phyloP scores from a whole-genome alignment of 1,284 basidiomycete genomes.

The Phlebopus sp. region DNA sequence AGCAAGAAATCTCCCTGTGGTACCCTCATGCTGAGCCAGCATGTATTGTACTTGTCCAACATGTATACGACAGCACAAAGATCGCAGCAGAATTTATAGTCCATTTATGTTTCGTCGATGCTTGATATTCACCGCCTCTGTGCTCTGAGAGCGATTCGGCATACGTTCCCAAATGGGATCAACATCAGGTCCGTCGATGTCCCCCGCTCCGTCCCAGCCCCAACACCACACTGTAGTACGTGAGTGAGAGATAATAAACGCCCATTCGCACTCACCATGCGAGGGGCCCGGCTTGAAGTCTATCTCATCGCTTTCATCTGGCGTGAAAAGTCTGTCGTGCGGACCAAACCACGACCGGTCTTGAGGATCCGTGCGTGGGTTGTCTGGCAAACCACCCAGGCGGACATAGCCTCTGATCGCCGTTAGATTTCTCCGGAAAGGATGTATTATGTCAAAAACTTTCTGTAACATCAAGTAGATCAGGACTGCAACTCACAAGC shows the following conservation, averaged over 20 bases:
- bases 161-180: slow-evolving; percentile 93
- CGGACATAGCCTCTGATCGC: slow-evolving; percentile 91
- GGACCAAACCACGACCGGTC: slow-evolving; percentile 94
- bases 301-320: slow-evolving; percentile 78
- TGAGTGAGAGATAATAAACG: slow-evolving; percentile 1
- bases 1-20: too few species aligned
- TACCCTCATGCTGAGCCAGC: too few species aligned
- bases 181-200: slow-evolving; percentile 91
- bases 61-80: not conserved
- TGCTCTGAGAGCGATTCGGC: slow-evolving; percentile 62
- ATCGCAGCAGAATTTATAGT: slow-evolving; percentile 12
- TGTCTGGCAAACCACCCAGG: slow-evolving; percentile 88
- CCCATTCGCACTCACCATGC: slow-evolving; percentile 60
- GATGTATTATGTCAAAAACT: slow-evolving; percentile 93
- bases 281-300: slow-evolving; percentile 81
- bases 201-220: slow-evolving; percentile 98
- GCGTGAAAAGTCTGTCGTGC: slow-evolving; percentile 87
- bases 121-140: slow-evolving; percentile 66
- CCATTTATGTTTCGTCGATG: slow-evolving; percentile 60
- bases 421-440: slow-evolving; percentile 81
- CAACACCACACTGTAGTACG: slow-evolving; percentile 84
- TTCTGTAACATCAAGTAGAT: slow-evolving; percentile 44
- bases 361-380: slow-evolving; percentile 91
- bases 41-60: too few species aligned
- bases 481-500: slow-evolving; percentile 1